Evolutionary conservation across 73 alveolate species (phyloP).

Genomic region (Tetrahymena thermophila): DNA sequence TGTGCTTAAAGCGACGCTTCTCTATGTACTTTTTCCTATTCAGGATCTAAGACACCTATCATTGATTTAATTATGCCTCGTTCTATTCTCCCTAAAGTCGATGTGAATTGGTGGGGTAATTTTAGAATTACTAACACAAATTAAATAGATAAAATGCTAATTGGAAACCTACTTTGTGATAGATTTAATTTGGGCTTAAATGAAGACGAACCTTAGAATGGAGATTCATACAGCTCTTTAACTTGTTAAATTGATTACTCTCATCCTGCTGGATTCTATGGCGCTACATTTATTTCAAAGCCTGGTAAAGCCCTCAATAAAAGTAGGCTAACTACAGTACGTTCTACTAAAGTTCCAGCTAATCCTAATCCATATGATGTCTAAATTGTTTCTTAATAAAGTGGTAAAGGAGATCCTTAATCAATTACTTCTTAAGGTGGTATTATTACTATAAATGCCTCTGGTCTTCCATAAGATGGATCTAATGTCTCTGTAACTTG

Average conservation of each 20-base stretch:
- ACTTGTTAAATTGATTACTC: neutral
- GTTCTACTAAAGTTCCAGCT: neutral
- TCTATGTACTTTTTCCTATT: conserved; percentile 5
- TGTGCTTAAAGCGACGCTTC: conserved; percentile 12
- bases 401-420: neutral
- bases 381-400: neutral
- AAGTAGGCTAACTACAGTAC: neutral
- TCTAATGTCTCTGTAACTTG: neutral
- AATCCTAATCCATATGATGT: neutral
- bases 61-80: conserved; percentile 22
- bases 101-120: conserved; percentile 31
- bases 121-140: conserved; percentile 14
- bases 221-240: neutral
- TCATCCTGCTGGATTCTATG: neutral
- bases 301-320: neutral
- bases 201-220: neutral
- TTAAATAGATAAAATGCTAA: neutral
- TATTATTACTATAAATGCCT: neutral
- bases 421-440: neutral
- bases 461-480: neutral
- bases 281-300: neutral
- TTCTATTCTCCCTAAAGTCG: conserved; percentile 8
- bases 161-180: neutral
- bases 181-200: neutral
- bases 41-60: conserved; percentile 12